These are phyloP conservation scores for Coemansia sp. DNA, from an alignment of 192 early-diverging fungal species.

Conservation along the genomic window DNA sequence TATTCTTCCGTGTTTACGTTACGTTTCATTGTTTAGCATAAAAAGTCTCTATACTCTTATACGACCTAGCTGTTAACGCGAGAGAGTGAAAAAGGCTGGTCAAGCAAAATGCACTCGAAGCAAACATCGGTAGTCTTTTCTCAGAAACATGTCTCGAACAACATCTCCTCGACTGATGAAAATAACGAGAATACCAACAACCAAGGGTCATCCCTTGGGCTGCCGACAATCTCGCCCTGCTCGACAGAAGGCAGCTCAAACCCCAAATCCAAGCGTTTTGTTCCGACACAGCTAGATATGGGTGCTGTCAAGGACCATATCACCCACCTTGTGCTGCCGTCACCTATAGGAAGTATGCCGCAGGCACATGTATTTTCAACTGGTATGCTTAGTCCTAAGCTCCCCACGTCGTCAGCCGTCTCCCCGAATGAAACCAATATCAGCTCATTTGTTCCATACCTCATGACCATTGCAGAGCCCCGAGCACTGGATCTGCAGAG, in stretches of 20 bases:
- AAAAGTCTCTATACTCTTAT: neutral
- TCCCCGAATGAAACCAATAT: neutral
- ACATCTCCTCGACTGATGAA: neutral
- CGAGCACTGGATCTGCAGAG: slow-evolving; percentile 39
- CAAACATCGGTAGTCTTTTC: neutral
- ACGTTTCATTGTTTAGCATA: neutral
- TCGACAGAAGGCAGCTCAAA: neutral
- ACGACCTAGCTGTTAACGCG: neutral
- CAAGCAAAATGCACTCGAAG: slow-evolving; percentile 1
- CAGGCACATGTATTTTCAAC: neutral
- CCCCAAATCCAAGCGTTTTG: neutral
- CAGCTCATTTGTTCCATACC: slow-evolving; percentile 39
- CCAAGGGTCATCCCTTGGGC: neutral
- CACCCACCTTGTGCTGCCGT: slow-evolving; percentile 1
- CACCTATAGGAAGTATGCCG: neutral
- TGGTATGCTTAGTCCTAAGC: slow-evolving; percentile 22
- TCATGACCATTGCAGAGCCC: slow-evolving; percentile 37
- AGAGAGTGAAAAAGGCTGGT: no score
- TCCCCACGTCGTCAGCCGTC: slow-evolving; percentile 20
- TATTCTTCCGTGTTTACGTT: neutral
- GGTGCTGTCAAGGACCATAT: neutral
- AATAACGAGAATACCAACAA: neutral
- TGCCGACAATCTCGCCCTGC: slow-evolving; percentile 4
- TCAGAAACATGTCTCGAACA: neutral
- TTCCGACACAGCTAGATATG: neutral